Conservation (phyloP, 768 basidiomycete genomes). For the Gautieria morchelliformis region DNA sequence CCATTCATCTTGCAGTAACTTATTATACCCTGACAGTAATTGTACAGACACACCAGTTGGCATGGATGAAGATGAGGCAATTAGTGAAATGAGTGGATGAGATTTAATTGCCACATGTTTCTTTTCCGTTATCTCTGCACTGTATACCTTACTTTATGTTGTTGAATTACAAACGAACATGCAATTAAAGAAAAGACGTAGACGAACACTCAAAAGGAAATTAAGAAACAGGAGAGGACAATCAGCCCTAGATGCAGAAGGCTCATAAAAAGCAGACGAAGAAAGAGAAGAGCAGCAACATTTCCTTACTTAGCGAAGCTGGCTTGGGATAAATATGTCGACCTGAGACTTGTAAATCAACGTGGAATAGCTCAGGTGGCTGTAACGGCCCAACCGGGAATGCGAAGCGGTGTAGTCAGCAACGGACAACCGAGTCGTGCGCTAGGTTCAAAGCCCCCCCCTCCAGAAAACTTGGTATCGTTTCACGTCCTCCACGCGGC, state of each 20-base stretch:
- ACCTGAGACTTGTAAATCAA: not conserved
- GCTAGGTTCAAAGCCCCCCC: constrained; percentile 15
- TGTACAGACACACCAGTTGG: constrained; percentile 15
- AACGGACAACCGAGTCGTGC: constrained; percentile 10
- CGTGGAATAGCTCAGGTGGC: not conserved
- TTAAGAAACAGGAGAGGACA: not conserved
- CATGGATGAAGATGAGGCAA: constrained; percentile 29
- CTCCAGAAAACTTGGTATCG: constrained; percentile 14
- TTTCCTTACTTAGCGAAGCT: not conserved
- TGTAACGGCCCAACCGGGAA: constrained; percentile 12
- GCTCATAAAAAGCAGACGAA: too few species aligned
- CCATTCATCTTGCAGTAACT: not conserved
- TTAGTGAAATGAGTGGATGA: constrained; percentile 41
- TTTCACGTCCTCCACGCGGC: constrained; percentile 9
- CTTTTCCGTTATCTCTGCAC: not conserved
- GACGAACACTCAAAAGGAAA: too few species aligned
- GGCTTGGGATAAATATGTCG: not conserved
- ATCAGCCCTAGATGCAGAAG: too few species aligned
- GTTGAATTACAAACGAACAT: not conserved
- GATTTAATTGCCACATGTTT: not conserved
- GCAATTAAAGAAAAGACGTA: too few species aligned
- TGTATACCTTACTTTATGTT: not conserved
- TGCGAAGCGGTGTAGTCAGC: constrained; percentile 8
- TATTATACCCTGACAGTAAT: not conserved
- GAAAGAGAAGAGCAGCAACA: too few species aligned